Percentiles rank a stretch among this genome's conserved stretches.
Conservation (phyloP, 1,139 yeast species). For the Saccharomyces uvarum region DNA sequence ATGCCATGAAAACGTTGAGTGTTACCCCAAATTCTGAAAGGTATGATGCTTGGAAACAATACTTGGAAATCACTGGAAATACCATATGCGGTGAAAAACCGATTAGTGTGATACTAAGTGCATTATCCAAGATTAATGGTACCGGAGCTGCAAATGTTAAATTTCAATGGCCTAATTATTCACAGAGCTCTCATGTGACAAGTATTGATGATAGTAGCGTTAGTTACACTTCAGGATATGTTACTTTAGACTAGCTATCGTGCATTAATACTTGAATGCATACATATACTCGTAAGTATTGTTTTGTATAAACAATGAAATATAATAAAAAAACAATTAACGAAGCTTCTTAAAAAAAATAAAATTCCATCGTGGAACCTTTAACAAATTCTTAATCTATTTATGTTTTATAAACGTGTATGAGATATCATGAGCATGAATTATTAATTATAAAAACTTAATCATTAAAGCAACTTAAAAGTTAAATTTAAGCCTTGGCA, state of each 20-base stretch:
- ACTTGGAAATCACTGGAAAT: slow-evolving; percentile 64
- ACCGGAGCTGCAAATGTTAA: slow-evolving; percentile 17
- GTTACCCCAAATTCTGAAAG: slow-evolving; percentile 36
- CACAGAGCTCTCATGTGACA: slow-evolving; percentile 61
- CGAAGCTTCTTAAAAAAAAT: not conserved
- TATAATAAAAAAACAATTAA: too few species aligned
- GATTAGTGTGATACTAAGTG: slow-evolving; percentile 51
- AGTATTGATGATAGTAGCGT: slow-evolving; percentile 64
- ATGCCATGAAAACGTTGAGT: slow-evolving; percentile 61
- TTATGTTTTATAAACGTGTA: not conserved
- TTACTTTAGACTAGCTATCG: slow-evolving; percentile 1
- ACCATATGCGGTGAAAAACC: slow-evolving; percentile 95
- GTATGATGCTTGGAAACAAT: slow-evolving; percentile 54
- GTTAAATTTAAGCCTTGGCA: not conserved
- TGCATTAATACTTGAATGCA: not conserved
- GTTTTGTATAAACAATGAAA: not conserved
- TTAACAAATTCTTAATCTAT: not conserved
- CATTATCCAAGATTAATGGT: slow-evolving; percentile 10
- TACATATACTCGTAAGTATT: not conserved
- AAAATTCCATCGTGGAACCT: not conserved
- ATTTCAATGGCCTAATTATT: slow-evolving; percentile 73
- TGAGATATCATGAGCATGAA: slow-evolving; percentile 1
- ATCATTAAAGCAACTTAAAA: not conserved
- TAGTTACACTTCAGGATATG: slow-evolving; percentile 79
- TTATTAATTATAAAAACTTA: not conserved